Conservation (phyloP, 306 rosid genomes). For the Medicago truncatula region MtrunA17r5.0-ANR NC_053047.1:33043001-33043500, state of each 20-base stretch:
- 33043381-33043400: not conserved
- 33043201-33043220: conserved; percentile 50
- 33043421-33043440: conserved; percentile 17
- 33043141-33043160: conserved; percentile 11
- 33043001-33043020: too few relatives aligned
- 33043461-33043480: conserved; percentile 91
- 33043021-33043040: too few relatives aligned
- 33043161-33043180: conserved; percentile 29
- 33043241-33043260: conserved; percentile 31
- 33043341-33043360: conserved; percentile 51
- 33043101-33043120: too few relatives aligned
- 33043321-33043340: conserved; percentile 98
- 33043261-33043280: conserved; percentile 99
- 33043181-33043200: conserved; percentile 48
- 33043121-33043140: not conserved
- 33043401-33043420: conserved; percentile 42
- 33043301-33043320: conserved; percentile 96
- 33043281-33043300: conserved; percentile 99
- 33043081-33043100: too few relatives aligned
- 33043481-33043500: conserved; percentile 93
- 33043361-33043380: conserved; percentile 23
- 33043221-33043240: conserved; percentile 45
- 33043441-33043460: conserved; percentile 91
- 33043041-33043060: too few relatives aligned
- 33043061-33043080: too few relatives aligned